A percentile compares a stretch with the other conserved stretches of the same genome.
phyloP scores from a whole-genome alignment of 768 basidiomycete genomes.

The Agaricus subrufescens region DNA sequence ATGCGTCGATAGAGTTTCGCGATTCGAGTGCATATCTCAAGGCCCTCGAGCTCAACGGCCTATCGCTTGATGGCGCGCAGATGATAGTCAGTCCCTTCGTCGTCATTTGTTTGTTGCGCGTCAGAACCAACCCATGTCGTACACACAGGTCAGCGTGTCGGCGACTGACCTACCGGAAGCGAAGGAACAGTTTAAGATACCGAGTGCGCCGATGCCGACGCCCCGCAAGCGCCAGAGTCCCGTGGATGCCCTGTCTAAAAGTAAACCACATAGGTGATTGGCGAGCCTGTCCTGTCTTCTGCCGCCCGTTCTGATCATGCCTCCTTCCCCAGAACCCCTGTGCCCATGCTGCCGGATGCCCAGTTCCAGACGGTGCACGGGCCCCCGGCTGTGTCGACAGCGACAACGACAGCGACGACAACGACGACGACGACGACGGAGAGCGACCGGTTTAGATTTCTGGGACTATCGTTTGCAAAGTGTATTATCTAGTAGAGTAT shows the following conservation, averaged over 20 bases:
- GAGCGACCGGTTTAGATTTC: conserved; percentile 23
- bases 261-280: conserved; percentile 5
- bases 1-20: conserved; percentile 47
- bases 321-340: neutral
- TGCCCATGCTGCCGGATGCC: neutral
- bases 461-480: conserved; percentile 26
- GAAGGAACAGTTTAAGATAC: conserved; percentile 24
- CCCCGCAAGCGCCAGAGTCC: neutral
- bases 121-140: neutral
- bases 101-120: neutral
- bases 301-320: neutral
- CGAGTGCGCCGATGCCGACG: neutral
- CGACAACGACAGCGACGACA: too few species aligned
- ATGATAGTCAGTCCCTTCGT: conserved; percentile 33
- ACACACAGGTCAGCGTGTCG: conserved; percentile 27
- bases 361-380: neutral
- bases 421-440: neutral
- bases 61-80: conserved; percentile 27
- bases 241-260: neutral
- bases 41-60: conserved; percentile 38
- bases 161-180: conserved; percentile 38
- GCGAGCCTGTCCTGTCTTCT: conserved; percentile 2
- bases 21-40: conserved; percentile 27
- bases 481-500: conserved; percentile 15
- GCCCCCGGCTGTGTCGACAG: neutral